Evolutionary conservation across 768 basidiomycete species (phyloP).

Genomic region (Jaapia argillacea): DNA sequence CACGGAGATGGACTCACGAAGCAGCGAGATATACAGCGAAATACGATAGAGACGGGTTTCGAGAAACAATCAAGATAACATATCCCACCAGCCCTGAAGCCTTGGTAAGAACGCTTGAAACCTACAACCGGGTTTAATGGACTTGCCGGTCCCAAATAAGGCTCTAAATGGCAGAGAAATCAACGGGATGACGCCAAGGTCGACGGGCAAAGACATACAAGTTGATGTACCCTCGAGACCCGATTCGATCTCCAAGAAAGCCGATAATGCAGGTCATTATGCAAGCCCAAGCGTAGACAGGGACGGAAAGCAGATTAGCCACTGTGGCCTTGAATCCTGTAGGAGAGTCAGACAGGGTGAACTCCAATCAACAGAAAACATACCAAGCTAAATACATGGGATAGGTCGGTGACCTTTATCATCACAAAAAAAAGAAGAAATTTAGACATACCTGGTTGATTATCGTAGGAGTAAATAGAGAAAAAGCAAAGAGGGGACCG

Average conservation of each 20-base stretch:
- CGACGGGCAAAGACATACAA: constrained; percentile 42
- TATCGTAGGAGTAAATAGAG: constrained; percentile 35
- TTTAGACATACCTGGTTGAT: constrained; percentile 34
- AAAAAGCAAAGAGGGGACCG: constrained; percentile 46
- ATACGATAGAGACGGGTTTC: constrained; percentile 53
- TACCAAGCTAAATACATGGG: constrained; percentile 23
- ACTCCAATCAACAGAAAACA: not conserved
- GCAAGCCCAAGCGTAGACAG: constrained; percentile 69
- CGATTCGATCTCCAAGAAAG: constrained; percentile 48
- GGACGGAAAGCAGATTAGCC: constrained; percentile 69
- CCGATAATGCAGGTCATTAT: constrained; percentile 55
- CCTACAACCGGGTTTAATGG: constrained; percentile 1
- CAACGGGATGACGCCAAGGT: no score
- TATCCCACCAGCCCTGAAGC: constrained; percentile 42
- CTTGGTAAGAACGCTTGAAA: not conserved
- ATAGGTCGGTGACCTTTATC: not conserved
- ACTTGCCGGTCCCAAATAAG: constrained; percentile 1
- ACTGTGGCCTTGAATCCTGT: constrained; percentile 50
- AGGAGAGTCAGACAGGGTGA: not conserved
- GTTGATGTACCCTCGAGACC: constrained; percentile 49
- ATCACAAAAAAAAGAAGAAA: not conserved
- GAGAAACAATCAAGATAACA: constrained; percentile 54
- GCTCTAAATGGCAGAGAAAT: not conserved
- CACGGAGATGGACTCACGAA: constrained; percentile 35
- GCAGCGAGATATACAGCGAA: constrained; percentile 65